These are phyloP conservation scores for Aegilops sharonensis DNA, from an alignment of 176 grass and related monocot genomes.

Conservation along the genomic window DNA sequence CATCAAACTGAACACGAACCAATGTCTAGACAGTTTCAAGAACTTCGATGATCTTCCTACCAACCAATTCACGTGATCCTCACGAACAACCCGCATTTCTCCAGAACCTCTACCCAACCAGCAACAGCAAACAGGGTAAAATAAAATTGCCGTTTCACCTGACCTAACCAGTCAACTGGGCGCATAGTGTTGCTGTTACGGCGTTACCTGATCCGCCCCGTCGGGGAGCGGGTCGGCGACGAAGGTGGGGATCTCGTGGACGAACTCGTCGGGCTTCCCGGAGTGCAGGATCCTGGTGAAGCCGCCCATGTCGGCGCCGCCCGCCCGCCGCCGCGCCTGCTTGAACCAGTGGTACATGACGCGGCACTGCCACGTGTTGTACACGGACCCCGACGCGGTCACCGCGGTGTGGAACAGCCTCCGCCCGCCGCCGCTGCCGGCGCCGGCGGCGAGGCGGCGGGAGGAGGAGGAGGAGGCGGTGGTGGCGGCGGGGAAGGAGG, in stretches of 20 bases:
- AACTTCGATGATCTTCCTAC: not conserved
- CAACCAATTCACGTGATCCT: not conserved
- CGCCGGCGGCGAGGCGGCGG: not conserved
- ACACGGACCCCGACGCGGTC: constrained; percentile 62
- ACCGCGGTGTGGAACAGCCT: constrained; percentile 86
- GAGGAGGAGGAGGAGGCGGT: constrained; percentile 23
- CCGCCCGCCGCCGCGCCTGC: constrained; percentile 38
- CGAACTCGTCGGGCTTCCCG: constrained; percentile 56
- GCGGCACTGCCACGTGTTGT: constrained; percentile 92
- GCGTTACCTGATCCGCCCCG: constrained; percentile 63
- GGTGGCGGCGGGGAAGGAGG: constrained; percentile 18
- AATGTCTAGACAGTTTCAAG: not conserved
- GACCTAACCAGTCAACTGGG: not conserved
- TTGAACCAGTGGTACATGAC: constrained; percentile 99
- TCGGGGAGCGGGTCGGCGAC: constrained; percentile 74
- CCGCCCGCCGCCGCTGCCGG: not conserved
- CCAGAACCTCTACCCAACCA: not conserved
- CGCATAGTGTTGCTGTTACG: constrained; percentile 20
- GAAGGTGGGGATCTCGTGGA: constrained; percentile 93
- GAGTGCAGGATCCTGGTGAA: constrained; percentile 97
- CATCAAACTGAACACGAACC: not conserved
- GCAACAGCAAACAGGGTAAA: not conserved
- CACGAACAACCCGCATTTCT: not conserved
- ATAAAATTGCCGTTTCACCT: not conserved
- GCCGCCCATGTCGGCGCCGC: constrained; percentile 73